Evolutionary conservation across 2,329 filamentous ascomycete species (phyloP).

Genomic region (Penicillium oxalicum): DNA sequence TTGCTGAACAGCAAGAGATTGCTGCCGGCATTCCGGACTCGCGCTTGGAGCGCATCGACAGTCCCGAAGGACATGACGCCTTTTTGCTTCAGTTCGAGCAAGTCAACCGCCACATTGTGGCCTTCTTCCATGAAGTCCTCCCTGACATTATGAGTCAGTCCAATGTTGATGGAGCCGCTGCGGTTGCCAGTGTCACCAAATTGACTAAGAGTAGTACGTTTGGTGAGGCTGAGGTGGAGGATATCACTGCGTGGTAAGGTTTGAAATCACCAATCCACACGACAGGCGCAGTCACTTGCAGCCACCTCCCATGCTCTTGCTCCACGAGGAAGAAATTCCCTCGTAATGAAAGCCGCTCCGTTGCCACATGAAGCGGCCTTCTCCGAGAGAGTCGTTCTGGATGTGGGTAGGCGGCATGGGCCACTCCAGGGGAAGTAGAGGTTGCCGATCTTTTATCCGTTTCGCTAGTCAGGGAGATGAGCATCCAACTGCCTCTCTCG

Average conservation of each 20-base stretch:
- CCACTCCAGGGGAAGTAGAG: constrained; percentile 26
- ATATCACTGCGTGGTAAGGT: constrained; percentile 84
- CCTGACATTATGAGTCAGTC: constrained; percentile 78
- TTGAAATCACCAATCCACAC: constrained; percentile 1
- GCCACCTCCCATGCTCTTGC: constrained; percentile 17
- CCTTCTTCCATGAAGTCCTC: constrained; percentile 74
- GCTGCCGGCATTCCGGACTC: constrained; percentile 74
- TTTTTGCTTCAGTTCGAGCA: constrained; percentile 96
- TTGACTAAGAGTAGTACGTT: constrained; percentile 85
- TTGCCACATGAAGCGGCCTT: not conserved
- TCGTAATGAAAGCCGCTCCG: constrained; percentile 1
- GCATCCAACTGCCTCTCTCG: constrained; percentile 39
- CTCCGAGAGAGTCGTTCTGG: not conserved
- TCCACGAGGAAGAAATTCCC: constrained; percentile 9
- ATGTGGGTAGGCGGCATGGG: constrained; percentile 14
- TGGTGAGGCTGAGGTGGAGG: constrained; percentile 90
- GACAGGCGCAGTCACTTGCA: constrained; percentile 25
- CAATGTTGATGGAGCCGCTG: constrained; percentile 42
- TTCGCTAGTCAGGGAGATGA: constrained; percentile 36
- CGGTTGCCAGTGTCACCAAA: constrained; percentile 52
- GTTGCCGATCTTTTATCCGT: constrained; percentile 32
- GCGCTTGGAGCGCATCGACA: constrained; percentile 79
- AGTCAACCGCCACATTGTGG: constrained; percentile 80
- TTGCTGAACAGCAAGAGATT: constrained; percentile 90
- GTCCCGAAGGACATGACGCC: constrained; percentile 90